Evolutionary conservation across 1,139 yeast species (phyloP), one percentile per base, ranked within the genome.

Genomic region (Lodderomyces margitis): DNA sequence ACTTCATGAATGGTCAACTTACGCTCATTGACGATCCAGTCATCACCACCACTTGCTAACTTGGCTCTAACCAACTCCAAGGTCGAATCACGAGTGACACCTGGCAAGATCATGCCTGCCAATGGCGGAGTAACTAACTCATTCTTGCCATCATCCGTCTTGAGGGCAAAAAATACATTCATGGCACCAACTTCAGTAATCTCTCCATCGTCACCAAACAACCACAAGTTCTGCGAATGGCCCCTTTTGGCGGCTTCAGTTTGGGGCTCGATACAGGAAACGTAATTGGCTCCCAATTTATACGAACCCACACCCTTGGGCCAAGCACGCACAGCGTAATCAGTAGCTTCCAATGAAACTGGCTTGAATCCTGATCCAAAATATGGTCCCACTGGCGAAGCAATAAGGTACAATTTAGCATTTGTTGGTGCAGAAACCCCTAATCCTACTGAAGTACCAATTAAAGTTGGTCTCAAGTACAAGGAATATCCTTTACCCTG

Each of bases 281-380:
- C 98, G 61, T 92, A 92, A 71, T 92, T 92, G 46, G 96, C 98
- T 64, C 98, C 98, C 56, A 92, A 79, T 70, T 92, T 92, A 67
- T 81, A 83, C 75, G 89, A 83, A 66, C 98, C 98, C 50, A 83
- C 89, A 62, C 98, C 98, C 58, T 96, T 96, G 57, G 98, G 98
- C 98, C 98, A 92, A 12, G 98, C 97, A 70, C 98, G 84, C 20
- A 91, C 92, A 37, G 95, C 95, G 54, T 87, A 81, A 60, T 87
- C 95, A 27, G 96, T 88, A 52, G 98, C 98, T 70, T 91, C 96
- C 48, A 92, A 74, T 44, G 81, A 75, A 39, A 92, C 96, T 27
- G 98, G 96, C 67, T 89, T 88, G 80, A 91, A 91, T 7, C 96
- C 96, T 12, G 95, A 82, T 55, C 84, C 79, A 62, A 80, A 82